A percentile compares a stretch with the other conserved stretches of the same genome.
phyloP scores from a whole-genome alignment of 345 rosid species.

The Eucalyptus tenuipes region DNA sequence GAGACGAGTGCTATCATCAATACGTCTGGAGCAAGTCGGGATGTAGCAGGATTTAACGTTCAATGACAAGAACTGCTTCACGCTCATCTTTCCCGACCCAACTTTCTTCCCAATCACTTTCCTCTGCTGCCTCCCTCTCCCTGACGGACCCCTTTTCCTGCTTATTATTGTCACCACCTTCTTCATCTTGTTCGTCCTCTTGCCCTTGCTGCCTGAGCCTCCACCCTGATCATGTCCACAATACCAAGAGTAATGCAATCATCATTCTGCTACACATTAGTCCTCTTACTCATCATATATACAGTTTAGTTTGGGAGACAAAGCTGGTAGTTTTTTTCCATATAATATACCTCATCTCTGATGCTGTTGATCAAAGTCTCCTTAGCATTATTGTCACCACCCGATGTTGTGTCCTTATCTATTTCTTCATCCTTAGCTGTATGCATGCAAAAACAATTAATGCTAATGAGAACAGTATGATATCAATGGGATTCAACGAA shows the following conservation, averaged over 20 bases:
- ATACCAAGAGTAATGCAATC: background rate
- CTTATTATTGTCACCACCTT: background rate
- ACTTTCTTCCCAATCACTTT: slow-evolving; percentile 1
- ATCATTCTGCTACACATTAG: background rate
- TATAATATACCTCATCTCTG: background rate
- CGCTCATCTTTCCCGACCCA: slow-evolving; percentile 1
- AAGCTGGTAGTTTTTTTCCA: background rate
- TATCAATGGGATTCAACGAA: background rate
- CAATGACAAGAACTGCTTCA: background rate
- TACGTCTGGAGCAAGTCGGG: background rate
- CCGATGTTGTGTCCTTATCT: background rate
- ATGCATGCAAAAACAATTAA: background rate
- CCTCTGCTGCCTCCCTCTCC: background rate
- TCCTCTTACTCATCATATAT: background rate
- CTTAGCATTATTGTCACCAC: background rate
- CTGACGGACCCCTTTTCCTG: background rate
- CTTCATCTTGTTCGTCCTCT: background rate
- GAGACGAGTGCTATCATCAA: background rate
- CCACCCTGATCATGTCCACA: background rate
- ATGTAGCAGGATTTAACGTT: slow-evolving; percentile 14
- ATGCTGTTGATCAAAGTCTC: background rate
- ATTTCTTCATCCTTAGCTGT: background rate
- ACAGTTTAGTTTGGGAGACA: background rate
- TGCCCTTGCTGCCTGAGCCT: background rate
- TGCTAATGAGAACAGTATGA: background rate